A percentile compares a stretch with the other conserved stretches of the same genome.
These are phyloP conservation scores for Wallacemonas sp. DNA, from an alignment of 208 protist genomes.

Conservation along the genomic window DNA sequence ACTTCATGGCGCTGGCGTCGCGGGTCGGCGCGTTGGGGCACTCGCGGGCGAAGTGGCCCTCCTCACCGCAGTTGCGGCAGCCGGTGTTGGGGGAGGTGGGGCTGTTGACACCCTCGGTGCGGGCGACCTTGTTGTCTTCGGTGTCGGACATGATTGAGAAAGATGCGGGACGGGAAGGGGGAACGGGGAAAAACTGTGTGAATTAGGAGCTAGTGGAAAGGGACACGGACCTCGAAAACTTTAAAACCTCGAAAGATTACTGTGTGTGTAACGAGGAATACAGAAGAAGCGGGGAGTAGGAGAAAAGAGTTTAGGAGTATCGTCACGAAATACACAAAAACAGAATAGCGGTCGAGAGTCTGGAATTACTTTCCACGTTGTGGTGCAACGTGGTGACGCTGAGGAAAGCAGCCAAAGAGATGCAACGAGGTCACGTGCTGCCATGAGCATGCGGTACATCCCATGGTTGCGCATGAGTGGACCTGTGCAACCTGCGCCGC, in stretches of 20 bases:
- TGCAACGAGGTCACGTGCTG: too few species aligned
- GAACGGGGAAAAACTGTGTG: not conserved
- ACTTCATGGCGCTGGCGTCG: slow-evolving; percentile 56
- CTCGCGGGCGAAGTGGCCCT: slow-evolving; percentile 84
- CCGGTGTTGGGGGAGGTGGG: slow-evolving; percentile 28
- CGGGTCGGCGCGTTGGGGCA: slow-evolving; percentile 48
- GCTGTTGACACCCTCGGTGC: slow-evolving; percentile 22
- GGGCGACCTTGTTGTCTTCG: slow-evolving; percentile 30
- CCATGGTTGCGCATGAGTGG: too few species aligned
- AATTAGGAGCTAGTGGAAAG: not conserved
- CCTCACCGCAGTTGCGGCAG: slow-evolving; percentile 84
- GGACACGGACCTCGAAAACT: not conserved
- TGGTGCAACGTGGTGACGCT: too few species aligned
- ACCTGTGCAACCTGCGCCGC: too few species aligned
- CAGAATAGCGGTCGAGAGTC: too few species aligned
- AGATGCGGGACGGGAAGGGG: not conserved
- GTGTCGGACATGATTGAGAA: slow-evolving; percentile 30
- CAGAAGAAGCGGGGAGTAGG: too few species aligned
- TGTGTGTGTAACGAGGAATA: not conserved
- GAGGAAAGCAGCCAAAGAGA: too few species aligned
- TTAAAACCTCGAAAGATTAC: slow-evolving; percentile 3
- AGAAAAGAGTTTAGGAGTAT: too few species aligned
- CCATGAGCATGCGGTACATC: too few species aligned
- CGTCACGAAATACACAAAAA: too few species aligned
- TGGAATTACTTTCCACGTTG: too few species aligned